Base-by-base conservation (phyloP, 257 asterid genomes). In the Ilex aquifolium region DNA sequence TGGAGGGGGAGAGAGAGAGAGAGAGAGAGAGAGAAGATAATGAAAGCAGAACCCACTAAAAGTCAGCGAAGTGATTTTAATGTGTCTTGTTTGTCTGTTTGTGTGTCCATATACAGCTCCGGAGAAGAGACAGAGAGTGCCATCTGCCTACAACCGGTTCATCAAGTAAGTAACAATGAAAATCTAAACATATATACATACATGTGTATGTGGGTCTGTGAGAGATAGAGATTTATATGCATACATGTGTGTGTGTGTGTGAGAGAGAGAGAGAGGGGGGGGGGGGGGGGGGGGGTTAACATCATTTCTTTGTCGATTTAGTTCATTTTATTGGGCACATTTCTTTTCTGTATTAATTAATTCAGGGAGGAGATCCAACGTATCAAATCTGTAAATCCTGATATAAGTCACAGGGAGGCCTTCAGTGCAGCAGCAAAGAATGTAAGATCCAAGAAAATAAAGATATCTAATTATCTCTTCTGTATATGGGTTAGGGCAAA, bases 311-410 rank as follows among this genome's bases (percentile, higher is more conserved):
- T 21, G 27, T 21, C 27, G 27, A 21, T 21, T 21, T 21, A 21
- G 27, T 21, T 21, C 27, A 21, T 21, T 21, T 21, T 21, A 21
- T 21, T 21, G 27, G 27, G 27, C 27, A 21, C 27, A 21, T 21
- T 21, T 21, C 27, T 21, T 36, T 36, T 36, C 42, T 36, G 8
- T 36, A 36, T 36, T 36, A 8, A 62, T 15, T 10, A 51, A 70
- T 74, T 74, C 83, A 91, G 96, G 95, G 98, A 91, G 80, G 98
- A 91, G 88, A 91, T 91, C 92, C 98, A 91, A 80, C 96, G 98
- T 73, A 91, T 91, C 88, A 91, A 91, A 83, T 95, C 98, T 61
- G 96, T 92, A 77, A 91, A 91, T 85, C 98, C 98, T 74, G 98
- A 91, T 86, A 91, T 91, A 32, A 91, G 98, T 67, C 98, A 91